Base-by-base conservation (phyloP, 331 rosid genomes). In the Quercus lobata region DNA sequence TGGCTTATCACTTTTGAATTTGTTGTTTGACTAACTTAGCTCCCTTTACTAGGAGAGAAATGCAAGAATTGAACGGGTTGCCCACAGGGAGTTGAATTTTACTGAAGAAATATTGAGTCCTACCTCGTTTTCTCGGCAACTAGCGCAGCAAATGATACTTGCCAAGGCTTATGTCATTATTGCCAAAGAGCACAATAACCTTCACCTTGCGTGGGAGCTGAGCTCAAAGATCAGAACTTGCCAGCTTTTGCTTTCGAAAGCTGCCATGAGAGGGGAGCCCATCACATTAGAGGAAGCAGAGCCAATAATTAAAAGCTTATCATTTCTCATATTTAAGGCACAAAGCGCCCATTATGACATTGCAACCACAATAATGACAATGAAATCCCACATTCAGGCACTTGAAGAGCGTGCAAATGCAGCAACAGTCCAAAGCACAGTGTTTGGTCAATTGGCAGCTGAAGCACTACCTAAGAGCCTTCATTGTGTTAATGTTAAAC, bases 121-220 rank as follows among this genome's bases (percentile, higher is more conserved):
- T 27, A 78, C 88, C 21, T 96, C 99, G 2, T 96, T 90, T 90
- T 87, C 97, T 30, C 87, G 97, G 83, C 99, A 96, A 81, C 83
- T 96, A 78, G 91, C 97, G 0, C 92, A 96, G 82, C 98, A 96
- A 88, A 89, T 93, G 87, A 88, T 87, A 65, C 90, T 96, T 53
- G 99, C 99, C 69, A 96, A 96, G 90, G 99, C 97, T 70, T 96
- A 93, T 85, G 92, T 96, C 73, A 91, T 96, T 74, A 96, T 96
- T 77, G 92, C 99, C 84, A 96, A 92, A 87, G 99, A 96, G 86
- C 99, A 93, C 86, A 92, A 90, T 74, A 93, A 90, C 83, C 97
- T 93, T 88, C 99, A 92, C 82, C 98, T 96, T 80, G 98, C 98
- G 66, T 96, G 99, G 99, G 93, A 93, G 84, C 94, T 96, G 75